These are phyloP conservation scores for Cyphellophora attinorum DNA, from an alignment of 2,329 filamentous ascomycete species.

Conservation along the genomic window DNA sequence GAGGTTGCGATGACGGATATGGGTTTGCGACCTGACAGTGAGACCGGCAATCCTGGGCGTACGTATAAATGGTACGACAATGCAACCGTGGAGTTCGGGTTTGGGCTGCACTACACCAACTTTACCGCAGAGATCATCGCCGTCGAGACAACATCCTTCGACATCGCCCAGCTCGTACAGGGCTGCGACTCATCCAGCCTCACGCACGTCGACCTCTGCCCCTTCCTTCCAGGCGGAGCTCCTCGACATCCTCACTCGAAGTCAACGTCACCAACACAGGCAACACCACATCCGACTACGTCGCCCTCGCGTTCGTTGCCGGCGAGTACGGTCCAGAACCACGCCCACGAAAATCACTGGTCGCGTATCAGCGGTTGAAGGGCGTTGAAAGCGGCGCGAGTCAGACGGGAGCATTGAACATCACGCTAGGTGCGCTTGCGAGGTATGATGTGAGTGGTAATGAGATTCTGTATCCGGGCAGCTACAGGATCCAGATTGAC, in stretches of 20 bases:
- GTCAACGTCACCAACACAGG: conserved; percentile 28
- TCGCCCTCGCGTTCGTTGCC: conserved; percentile 28
- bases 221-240: too few relatives aligned
- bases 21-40: conserved; percentile 26
- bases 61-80: conserved; percentile 36
- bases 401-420: conserved; percentile 21
- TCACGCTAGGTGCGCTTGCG: conserved; percentile 28
- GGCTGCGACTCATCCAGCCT: conserved; percentile 14
- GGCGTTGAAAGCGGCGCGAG: conserved; percentile 17
- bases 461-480: conserved; percentile 30
- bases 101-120: conserved; percentile 35
- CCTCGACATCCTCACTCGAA: conserved; percentile 25
- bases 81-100: conserved; percentile 29
- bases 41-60: conserved; percentile 26
- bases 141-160: conserved; percentile 14
- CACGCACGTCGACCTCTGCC: conserved; percentile 22
- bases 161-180: conserved; percentile 27
- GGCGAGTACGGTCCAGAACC: conserved; percentile 29
- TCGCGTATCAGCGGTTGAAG: conserved; percentile 26
- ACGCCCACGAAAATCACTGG: conserved; percentile 31
- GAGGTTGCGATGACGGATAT: conserved; percentile 31
- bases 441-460: conserved; percentile 28
- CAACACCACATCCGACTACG: conserved; percentile 26
- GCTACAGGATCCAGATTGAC: conserved; percentile 31
- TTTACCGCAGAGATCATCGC: conserved; percentile 21